Conservation (phyloP, 164 flowering plant genomes). For the Nelumbo lutea region DNA sequence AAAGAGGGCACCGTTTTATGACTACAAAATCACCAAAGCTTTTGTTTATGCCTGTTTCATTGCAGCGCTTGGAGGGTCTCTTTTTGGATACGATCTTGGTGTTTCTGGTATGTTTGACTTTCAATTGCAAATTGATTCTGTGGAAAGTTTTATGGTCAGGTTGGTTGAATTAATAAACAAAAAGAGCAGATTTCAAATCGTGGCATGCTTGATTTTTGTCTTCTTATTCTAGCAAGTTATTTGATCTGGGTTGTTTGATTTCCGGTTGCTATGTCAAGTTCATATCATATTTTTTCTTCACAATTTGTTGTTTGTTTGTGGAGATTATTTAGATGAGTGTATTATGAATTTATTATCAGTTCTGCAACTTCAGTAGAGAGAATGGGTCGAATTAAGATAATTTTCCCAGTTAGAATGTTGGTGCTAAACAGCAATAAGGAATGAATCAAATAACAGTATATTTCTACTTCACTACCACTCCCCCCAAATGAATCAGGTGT, state of each 20-base stretch:
- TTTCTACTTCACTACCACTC: background rate
- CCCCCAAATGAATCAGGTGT: background rate
- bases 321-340: too few relatives aligned
- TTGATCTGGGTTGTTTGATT: background rate
- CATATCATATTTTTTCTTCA: background rate
- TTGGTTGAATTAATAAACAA: too few relatives aligned
- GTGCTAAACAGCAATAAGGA: too few relatives aligned
- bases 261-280: background rate
- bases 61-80: background rate
- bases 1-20: background rate
- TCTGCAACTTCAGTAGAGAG: too few relatives aligned
- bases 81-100: slow-evolving; percentile 4
- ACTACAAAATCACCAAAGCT: background rate
- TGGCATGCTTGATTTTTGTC: background rate
- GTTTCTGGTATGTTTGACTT: background rate
- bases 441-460: too few relatives aligned
- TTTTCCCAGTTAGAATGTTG: too few relatives aligned
- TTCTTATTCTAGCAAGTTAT: background rate
- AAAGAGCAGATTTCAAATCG: background rate
- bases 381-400: too few relatives aligned
- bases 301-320: background rate
- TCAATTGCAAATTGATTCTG: background rate
- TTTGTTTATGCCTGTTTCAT: background rate
- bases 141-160: background rate
- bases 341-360: too few relatives aligned